Conservation (phyloP, 75 land plant genomes). For the Selaginella moellendorffii region DNA sequence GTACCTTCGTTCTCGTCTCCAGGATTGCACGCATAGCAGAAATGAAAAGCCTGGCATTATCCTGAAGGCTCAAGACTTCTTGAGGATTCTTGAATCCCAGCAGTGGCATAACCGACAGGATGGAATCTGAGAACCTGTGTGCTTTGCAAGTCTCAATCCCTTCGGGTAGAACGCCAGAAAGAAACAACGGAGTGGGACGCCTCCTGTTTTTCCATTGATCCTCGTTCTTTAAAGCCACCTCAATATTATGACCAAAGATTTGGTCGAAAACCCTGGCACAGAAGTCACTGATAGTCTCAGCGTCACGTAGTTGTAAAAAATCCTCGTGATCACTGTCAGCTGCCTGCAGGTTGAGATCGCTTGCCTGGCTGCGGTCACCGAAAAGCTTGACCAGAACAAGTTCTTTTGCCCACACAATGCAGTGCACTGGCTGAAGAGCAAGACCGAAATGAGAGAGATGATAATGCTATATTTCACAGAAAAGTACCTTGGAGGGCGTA, state of each 20-base stretch:
- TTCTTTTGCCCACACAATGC: constrained; percentile 99
- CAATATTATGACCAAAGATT: constrained; percentile 94
- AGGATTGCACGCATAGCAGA: constrained; percentile 59
- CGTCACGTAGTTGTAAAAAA: constrained; percentile 45
- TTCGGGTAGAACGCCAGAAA: constrained; percentile 31
- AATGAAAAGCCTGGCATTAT: constrained; percentile 70
- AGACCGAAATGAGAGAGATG: too few relatives aligned
- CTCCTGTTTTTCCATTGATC: constrained; percentile 82
- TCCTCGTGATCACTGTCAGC: constrained; percentile 23
- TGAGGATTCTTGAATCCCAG: constrained; percentile 89
- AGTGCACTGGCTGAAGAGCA: constrained; percentile 84
- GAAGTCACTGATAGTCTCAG: constrained; percentile 54
- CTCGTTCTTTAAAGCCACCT: constrained; percentile 64
- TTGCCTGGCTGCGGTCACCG: constrained; percentile 83
- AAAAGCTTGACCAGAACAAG: constrained; percentile 83
- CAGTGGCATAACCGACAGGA: constrained; percentile 8
- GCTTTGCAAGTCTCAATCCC: not conserved
- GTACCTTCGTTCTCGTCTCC: constrained; percentile 51
- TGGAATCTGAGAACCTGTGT: constrained; percentile 31
- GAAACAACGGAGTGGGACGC: constrained; percentile 57
- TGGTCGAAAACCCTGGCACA: constrained; percentile 78
- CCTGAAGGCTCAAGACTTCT: constrained; percentile 64
- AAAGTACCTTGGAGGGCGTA: constrained; percentile 92
- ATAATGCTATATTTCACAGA: too few relatives aligned
- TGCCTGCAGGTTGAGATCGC: constrained; percentile 33